Evolutionary conservation across 176 grass and related monocot genomes (phyloP).

Genomic region (Rhipidocladum racemiflorum): DNA sequence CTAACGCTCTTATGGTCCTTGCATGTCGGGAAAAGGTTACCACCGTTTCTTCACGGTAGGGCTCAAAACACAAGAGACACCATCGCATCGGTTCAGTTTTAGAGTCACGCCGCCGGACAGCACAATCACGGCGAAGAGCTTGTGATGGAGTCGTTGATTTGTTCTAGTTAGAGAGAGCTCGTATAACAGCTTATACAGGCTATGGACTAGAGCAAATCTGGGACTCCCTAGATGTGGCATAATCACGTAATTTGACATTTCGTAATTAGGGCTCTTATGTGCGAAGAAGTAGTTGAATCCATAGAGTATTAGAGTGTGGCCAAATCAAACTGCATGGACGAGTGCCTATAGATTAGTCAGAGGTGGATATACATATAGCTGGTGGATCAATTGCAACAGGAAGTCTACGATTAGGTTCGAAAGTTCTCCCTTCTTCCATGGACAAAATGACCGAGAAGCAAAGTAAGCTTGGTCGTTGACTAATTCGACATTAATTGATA

Average conservation of each 20-base stretch:
- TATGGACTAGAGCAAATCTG: not conserved
- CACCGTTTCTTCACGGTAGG: not conserved
- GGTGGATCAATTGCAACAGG: not conserved
- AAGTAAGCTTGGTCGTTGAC: slow-evolving; percentile 4
- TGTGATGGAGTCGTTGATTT: not conserved
- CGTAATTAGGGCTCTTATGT: not conserved
- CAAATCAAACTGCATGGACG: not conserved
- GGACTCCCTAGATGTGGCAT: not conserved
- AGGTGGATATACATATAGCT: not conserved
- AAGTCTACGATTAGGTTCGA: not conserved
- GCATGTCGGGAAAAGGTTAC: not conserved
- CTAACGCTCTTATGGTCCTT: slow-evolving; percentile 18
- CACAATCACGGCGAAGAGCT: not conserved
- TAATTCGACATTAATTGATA: not conserved
- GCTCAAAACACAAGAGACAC: not conserved
- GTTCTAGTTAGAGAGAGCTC: not conserved
- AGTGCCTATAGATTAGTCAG: not conserved
- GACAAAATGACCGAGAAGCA: not conserved
- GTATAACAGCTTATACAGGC: too few species aligned
- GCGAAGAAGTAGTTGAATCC: not conserved
- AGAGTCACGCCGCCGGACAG: not conserved
- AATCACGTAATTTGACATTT: not conserved
- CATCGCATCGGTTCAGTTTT: not conserved
- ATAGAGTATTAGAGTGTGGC: not conserved
- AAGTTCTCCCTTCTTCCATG: not conserved